These are phyloP conservation scores for Globisporangium viniferum DNA, from an alignment of 352 stramenopile genomes.

Conservation along the genomic window DNA sequence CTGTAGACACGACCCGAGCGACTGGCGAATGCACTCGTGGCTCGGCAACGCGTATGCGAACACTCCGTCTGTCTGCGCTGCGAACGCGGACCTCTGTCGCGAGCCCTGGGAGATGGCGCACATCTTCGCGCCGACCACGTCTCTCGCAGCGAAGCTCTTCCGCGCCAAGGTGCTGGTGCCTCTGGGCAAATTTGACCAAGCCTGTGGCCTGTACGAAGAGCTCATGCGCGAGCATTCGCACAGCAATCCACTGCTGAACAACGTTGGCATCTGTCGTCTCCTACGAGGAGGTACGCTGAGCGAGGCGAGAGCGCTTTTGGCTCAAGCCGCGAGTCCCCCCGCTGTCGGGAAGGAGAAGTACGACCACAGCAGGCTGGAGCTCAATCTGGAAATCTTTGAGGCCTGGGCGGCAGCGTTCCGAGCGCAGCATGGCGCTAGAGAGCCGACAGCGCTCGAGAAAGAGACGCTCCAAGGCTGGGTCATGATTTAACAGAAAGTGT, in stretches of 20 bases:
- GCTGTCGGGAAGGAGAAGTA: background rate
- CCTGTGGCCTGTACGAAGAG: background rate
- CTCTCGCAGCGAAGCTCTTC: conserved; percentile 28
- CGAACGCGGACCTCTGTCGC: conserved; percentile 13
- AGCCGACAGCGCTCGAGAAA: background rate
- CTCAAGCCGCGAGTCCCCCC: background rate
- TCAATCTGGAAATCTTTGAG: background rate
- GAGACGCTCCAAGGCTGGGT: background rate
- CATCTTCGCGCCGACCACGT: conserved; percentile 23
- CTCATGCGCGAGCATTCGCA: background rate
- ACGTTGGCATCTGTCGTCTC: conserved; percentile 25
- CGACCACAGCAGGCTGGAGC: background rate
- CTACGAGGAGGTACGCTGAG: conserved; percentile 8
- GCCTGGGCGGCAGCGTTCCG: background rate
- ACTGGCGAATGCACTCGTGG: conserved; percentile 52
- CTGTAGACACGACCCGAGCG: conserved; percentile 33
- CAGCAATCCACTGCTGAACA: conserved; percentile 30
- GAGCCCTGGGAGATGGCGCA: conserved; percentile 22
- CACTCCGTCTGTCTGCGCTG: conserved; percentile 1
- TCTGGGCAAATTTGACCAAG: conserved; percentile 7
- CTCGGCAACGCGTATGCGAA: conserved; percentile 3
- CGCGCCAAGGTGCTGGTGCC: conserved; percentile 20
- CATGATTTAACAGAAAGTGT: background rate
- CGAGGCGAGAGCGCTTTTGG: conserved; percentile 16
- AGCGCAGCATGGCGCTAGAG: background rate